Evolutionary conservation across 2,329 filamentous ascomycete genomes (phyloP), one percentile per base, ranked within the genome.

Genomic region (Diaporthe longicolla): DNA sequence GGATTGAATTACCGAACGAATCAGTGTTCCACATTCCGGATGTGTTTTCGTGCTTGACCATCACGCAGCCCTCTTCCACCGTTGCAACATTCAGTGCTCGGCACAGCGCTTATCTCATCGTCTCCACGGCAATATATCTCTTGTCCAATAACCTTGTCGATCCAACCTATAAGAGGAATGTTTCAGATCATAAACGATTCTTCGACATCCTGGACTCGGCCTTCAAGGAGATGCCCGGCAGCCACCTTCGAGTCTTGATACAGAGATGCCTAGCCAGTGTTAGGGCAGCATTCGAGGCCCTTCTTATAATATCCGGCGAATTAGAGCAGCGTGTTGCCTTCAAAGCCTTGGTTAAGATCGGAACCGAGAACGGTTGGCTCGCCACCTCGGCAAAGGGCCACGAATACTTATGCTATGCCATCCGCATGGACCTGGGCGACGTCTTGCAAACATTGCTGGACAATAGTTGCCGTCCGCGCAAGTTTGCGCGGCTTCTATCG

Each of bases 91-190:
- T n/a, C 24, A 6, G 29, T 35, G 3, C 17, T 21, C 17, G 15
- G 6, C 8, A 21, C 29, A 57, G 17, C 1, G 19, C 54, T 13
- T 57, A 57, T 13, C 21, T 57, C 9, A n/a, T 10, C 9, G 0
- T 57, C 8, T 32, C 54, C 29, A n/a, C 35, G 17, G 54, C 54
- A 57, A n/a, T 57, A 21, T 57, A 57, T n/a, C 8, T 57, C 19
- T 57, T 57, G 19, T 57, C 29, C 6, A 57, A 57, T 10, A 57
- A n/a, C 17, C 9, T 57, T 32, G 17, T 21, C 7, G 1, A 4
- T 3, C 7, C 6, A 9, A 8, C 5, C 9, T 0, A 1, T 10
- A 1, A 0, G 9, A 4, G 9, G 0, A 2, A 11, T 11, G 6
- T 1, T 0, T 50, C 19, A n/a, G 45, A 10, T 21, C 54, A 55